Evolutionary conservation across 2,329 filamentous ascomycete species (phyloP).

Genomic region (Aureobasidium melanogenum): DNA sequence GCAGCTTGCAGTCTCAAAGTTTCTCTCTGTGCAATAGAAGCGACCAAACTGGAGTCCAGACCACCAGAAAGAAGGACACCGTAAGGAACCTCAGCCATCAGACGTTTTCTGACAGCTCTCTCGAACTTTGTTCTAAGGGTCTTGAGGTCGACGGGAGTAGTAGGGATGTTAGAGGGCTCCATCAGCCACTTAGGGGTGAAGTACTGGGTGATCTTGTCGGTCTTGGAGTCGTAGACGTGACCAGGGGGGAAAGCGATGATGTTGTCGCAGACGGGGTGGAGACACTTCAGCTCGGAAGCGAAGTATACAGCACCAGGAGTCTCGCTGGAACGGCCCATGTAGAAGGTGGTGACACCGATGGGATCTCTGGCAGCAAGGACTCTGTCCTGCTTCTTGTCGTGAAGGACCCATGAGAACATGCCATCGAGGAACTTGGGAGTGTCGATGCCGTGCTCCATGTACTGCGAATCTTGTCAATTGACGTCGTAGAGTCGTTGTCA

Average conservation of each 20-base stretch:
- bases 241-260: constrained; percentile 91
- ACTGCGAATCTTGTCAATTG: constrained; percentile 44
- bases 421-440: constrained; percentile 90
- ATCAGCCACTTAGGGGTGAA: constrained; percentile 83
- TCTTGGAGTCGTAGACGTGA: constrained; percentile 92
- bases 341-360: constrained; percentile 94
- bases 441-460: constrained; percentile 84
- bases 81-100: constrained; percentile 98
- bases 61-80: constrained; percentile 92
- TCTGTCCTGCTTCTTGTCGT: constrained; percentile 89
- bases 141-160: constrained; percentile 75
- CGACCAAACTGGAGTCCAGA: constrained; percentile 89
- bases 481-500: constrained; percentile 22
- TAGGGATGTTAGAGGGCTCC: constrained; percentile 70
- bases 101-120: constrained; percentile 83
- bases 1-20: constrained; percentile 61
- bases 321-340: constrained; percentile 79
- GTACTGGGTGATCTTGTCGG: constrained; percentile 75
- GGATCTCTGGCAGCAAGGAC: constrained; percentile 91
- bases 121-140: constrained; percentile 73
- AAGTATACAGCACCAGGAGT: constrained; percentile 86
- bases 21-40: constrained; percentile 90
- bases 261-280: constrained; percentile 90
- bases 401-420: constrained; percentile 99
- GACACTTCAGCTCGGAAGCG: constrained; percentile 89